Conservation (phyloP, 257 asterid species). For the Anisodus acutangulus region DNA sequence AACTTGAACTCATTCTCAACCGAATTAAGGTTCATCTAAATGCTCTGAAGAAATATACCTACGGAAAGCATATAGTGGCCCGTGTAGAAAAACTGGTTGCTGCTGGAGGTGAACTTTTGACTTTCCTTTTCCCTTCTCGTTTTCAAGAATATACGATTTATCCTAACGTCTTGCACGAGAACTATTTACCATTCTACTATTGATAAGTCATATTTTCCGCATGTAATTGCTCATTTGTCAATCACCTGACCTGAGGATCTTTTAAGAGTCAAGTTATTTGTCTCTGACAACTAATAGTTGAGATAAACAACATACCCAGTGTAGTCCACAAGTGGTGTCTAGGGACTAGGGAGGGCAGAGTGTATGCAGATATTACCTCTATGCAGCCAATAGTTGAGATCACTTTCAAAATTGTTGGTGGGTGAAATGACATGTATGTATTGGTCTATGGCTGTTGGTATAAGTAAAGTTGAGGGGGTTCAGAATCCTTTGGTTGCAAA, state of each 20-base stretch:
- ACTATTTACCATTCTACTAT: not conserved
- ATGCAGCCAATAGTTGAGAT: not conserved
- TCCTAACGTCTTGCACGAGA: not conserved
- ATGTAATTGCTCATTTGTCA: not conserved
- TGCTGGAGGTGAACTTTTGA: slow-evolving; percentile 66
- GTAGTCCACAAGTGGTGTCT: no score
- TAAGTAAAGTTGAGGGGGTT: not conserved
- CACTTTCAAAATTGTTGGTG: not conserved
- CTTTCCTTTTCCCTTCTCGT: not conserved
- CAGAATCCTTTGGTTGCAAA: not conserved
- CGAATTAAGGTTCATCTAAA: slow-evolving; percentile 77
- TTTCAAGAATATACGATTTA: not conserved
- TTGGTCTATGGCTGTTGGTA: not conserved
- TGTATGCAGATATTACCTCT: no score
- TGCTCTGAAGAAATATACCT: slow-evolving; percentile 77
- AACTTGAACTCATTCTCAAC: slow-evolving; percentile 67
- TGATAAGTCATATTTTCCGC: not conserved
- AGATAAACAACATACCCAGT: not conserved
- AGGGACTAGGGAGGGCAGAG: no score
- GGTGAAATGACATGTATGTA: not conserved
- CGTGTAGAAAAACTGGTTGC: slow-evolving; percentile 95
- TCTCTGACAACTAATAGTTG: not conserved
- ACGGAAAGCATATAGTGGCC: slow-evolving; percentile 85
- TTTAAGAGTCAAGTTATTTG: slow-evolving; percentile 1
- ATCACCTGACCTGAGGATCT: slow-evolving; percentile 10